phyloP scores from a whole-genome alignment of 108 stramenopile species.

The Cyclotella atomus region DNA sequence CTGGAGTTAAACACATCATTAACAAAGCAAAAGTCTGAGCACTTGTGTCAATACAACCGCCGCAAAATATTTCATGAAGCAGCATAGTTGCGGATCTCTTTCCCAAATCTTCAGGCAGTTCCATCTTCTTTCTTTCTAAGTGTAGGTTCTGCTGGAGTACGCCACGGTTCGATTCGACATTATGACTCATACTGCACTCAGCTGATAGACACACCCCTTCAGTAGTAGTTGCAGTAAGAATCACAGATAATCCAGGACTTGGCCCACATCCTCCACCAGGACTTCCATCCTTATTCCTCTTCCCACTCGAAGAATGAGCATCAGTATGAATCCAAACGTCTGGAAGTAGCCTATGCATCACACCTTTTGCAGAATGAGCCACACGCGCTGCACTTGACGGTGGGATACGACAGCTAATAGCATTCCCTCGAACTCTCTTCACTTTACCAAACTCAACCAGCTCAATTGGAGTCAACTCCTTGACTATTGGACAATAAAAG shows the following conservation, averaged over 20 bases:
- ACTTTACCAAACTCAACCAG: slow-evolving; percentile 91
- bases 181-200: slow-evolving; percentile 75
- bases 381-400: slow-evolving; percentile 94
- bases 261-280: slow-evolving; percentile 66
- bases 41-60: slow-evolving; percentile 94
- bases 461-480: slow-evolving; percentile 80
- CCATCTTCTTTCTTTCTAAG: slow-evolving; percentile 56
- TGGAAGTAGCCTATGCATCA: slow-evolving; percentile 88
- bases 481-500: slow-evolving; percentile 90
- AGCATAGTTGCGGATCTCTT: slow-evolving; percentile 80
- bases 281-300: slow-evolving; percentile 35
- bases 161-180: slow-evolving; percentile 5
- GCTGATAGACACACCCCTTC: slow-evolving; percentile 85
- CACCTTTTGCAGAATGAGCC: slow-evolving; percentile 92
- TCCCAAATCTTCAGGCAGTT: slow-evolving; percentile 96
- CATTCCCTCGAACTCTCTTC: slow-evolving; percentile 96
- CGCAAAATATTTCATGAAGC: slow-evolving; percentile 90
- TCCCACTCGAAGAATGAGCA: slow-evolving; percentile 64
- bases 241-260: slow-evolving; percentile 83
- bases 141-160: neutral
- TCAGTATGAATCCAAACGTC: slow-evolving; percentile 98
- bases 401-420: slow-evolving; percentile 86
- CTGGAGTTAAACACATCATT: slow-evolving; percentile 96
- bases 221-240: slow-evolving; percentile 90
- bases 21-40: slow-evolving; percentile 88